Evolutionary conservation across 306 rosid species (phyloP), one percentile per base, ranked within the genome.

Genomic region (Acmispon strigosus): DNA sequence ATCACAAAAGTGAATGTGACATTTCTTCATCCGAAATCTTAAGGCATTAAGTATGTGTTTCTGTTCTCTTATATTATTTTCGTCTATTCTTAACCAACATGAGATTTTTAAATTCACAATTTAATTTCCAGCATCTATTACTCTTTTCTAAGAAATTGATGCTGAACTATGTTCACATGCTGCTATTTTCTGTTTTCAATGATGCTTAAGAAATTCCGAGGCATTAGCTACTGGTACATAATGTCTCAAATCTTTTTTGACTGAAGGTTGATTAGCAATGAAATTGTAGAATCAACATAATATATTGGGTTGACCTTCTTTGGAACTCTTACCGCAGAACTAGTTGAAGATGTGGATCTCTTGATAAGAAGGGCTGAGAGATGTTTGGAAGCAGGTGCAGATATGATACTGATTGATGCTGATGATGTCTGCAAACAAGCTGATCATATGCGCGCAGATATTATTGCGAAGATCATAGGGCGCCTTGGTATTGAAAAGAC

Each of bases 321-420:
- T 37, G 57, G 53, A 57, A 47, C 19, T 57, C 52, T 29, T 67
- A 19, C 48, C 10, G n/a, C 87, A 94, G 99, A 94, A 70, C 68
- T 82, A 50, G 86, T 94, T 48, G 99, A 91, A 79, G 97, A 89
- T 80, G 97, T 84, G 69, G 92, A 94, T 82, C 89, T 91, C 37
- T 57, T 94, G 86, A 79, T 89, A 84, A 84, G 92, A 76, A 88
- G 81, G 78, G 95, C 99, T 8, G 99, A 89, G 88, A 86, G 97
- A 78, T 94, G 99, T 77, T 80, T 94, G 69, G 96, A 94, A 80
- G 97, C 92, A 6, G 99, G 97, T 66, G 98, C 98, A n/a, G 97
- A 87, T 84, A 87, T 84, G 92, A 87, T 90, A 80, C 78, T 89
- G 96, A 87, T 87, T 2, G 97, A 87, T 52, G 96, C 95, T 15